Base-by-base conservation (phyloP, 1,139 yeast genomes). In the Saccharomyces hybrid region DNA sequence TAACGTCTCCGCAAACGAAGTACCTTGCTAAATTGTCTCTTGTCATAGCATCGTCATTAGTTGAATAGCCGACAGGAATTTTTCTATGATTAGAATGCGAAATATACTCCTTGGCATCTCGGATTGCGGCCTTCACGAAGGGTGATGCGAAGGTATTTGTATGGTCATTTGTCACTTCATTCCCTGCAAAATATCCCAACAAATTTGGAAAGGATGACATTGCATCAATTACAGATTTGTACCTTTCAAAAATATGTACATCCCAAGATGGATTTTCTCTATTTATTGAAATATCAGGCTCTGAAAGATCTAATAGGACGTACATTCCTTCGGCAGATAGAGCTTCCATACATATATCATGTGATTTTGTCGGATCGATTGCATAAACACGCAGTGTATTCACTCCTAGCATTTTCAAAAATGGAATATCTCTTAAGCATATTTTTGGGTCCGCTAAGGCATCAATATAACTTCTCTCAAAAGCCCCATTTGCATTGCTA, bases 171-270 rank as follows among this genome's bases (percentile, higher is more conserved):
- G 84, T 74, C 9, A 82, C 86, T 67, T 82, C 86, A 63, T 82
- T 81, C 0, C 86, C 86, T 0, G 84, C 85, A 65, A 82, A 76
- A 62, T 79, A 80, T 0, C 86, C 87, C 55, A 82, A 67, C 2
- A 79, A 60, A 61, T 82, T 82, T 27, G 73, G 64, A 62, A 79
- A 82, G 42, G 70, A 65, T 41, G 73, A 74, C 76, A 82, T 73
- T 1, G 77, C 59, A 60, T 81, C 84, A 52, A 82, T 74, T 1
- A 82, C 86, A 5, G 72, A 68, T 54, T 84, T 78, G 71, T 83
- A 84, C 65, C 88, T 78, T 63, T 83, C 79, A 73, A 83, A 86
- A 50, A 89, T n/a, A n/a, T n/a, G n/a, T n/a, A 80, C 70, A 66
- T 60, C 77, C 79, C 86, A 82, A 16, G 68, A 59, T 2, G 86